These are phyloP conservation scores for Plasmodium adleri DNA, from an alignment of 169 alveolate species.

Conservation along the genomic window DNA sequence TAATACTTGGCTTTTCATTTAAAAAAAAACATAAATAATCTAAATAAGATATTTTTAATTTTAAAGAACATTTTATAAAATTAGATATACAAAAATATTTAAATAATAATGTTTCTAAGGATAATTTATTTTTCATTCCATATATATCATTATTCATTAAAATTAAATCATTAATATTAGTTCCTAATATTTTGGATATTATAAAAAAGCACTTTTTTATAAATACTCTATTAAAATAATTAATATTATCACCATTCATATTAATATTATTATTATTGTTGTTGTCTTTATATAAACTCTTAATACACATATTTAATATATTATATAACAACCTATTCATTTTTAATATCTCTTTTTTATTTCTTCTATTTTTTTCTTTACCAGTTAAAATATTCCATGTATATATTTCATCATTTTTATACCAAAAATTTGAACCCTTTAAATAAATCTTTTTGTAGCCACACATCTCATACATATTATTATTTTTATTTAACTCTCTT, in stretches of 20 bases:
- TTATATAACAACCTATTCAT: constrained; percentile 37
- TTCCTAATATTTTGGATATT: constrained; percentile 41
- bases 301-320: constrained; percentile 47
- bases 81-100: constrained; percentile 46
- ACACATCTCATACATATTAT: background rate
- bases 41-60: constrained; percentile 38
- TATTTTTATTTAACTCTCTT: constrained; percentile 2
- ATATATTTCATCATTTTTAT: constrained; percentile 41
- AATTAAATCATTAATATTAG: constrained; percentile 43
- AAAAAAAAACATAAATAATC: constrained; percentile 61
- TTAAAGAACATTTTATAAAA: constrained; percentile 26
- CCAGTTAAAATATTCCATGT: constrained; percentile 59
- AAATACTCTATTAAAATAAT: constrained; percentile 24
- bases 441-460: background rate
- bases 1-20: constrained; percentile 32
- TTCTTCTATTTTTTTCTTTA: constrained; percentile 39
- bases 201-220: constrained; percentile 59
- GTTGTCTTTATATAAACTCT: constrained; percentile 30
- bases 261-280: background rate
- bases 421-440: constrained; percentile 36
- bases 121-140: constrained; percentile 8
- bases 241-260: too few species aligned
- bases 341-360: constrained; percentile 33
- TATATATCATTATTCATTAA: constrained; percentile 2
- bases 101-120: constrained; percentile 18